These are phyloP conservation scores for Colletotrichum sp. DNA, from an alignment of 2,329 filamentous ascomycete genomes.

Conservation along the genomic window DNA sequence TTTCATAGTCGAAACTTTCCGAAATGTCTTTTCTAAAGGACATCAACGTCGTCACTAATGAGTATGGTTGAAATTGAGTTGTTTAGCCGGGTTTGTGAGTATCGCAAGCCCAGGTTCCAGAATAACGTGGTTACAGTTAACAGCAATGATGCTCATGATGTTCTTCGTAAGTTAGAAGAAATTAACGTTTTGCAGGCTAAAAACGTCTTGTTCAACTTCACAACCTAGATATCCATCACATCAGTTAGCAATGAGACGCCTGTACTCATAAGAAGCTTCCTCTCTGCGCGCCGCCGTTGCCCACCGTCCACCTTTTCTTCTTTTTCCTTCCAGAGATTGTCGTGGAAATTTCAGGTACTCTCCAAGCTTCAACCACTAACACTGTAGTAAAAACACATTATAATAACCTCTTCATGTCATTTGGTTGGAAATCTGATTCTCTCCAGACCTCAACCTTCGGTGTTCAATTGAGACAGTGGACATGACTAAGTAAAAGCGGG, in stretches of 20 bases:
- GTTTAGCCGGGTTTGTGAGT: neutral
- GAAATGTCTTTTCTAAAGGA: neutral
- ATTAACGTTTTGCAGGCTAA: neutral
- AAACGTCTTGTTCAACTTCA: neutral
- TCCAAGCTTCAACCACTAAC: fast-evolving
- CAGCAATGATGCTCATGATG: neutral
- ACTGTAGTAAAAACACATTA: too few relatives aligned
- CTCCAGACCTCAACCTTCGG: neutral
- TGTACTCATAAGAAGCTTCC: neutral
- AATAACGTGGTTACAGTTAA: fast-evolving
- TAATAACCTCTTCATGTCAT: too few relatives aligned
- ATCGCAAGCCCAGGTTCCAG: neutral
- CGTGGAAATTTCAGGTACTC: neutral
- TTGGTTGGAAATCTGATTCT: neutral
- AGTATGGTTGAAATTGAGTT: neutral
- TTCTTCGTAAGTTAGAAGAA: fast-evolving
- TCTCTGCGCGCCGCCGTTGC: neutral
- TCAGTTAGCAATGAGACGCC: neutral
- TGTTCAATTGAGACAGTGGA: neutral
- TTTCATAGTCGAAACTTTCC: neutral
- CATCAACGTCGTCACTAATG: neutral
- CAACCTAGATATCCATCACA: neutral
- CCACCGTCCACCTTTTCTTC: neutral
- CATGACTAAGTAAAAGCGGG: neutral
- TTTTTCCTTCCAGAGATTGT: neutral